A percentile compares a stretch with the other conserved stretches of the same genome.
Conservation (phyloP, 192 early-diverging fungal genomes). For the Linnemannia zychae region DNA sequence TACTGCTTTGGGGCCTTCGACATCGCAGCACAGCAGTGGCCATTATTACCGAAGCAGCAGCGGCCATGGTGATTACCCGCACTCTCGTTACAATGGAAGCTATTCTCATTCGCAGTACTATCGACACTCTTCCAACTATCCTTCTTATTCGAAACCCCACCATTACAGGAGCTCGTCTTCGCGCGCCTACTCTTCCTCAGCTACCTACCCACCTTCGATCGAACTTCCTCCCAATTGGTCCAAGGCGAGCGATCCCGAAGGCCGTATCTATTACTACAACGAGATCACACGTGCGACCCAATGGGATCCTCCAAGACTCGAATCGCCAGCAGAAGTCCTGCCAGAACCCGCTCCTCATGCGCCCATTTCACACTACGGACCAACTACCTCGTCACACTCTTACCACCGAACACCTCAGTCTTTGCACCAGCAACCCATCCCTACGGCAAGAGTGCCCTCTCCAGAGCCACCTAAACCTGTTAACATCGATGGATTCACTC, state of each 20-base stretch:
- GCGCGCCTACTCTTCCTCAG: constrained; percentile 4
- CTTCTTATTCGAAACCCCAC: constrained; percentile 30
- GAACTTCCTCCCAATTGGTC: constrained; percentile 67
- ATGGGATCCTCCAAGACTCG: constrained; percentile 63
- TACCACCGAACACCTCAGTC: constrained; percentile 32
- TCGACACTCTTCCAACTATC: constrained; percentile 33
- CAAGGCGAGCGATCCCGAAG: constrained; percentile 58
- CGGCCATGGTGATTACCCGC: constrained; percentile 28
- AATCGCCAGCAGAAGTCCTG: constrained; percentile 14
- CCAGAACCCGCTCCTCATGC: constrained; percentile 10
- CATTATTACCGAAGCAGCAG: constrained; percentile 18
- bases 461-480: constrained; percentile 53
- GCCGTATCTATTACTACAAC: constrained; percentile 68
- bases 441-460: constrained; percentile 11
- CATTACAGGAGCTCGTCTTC: constrained; percentile 29
- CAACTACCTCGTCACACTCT: constrained; percentile 31
- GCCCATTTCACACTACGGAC: constrained; percentile 16
- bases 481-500: constrained; percentile 53
- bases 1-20: neutral
- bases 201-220: constrained; percentile 16
- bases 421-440: constrained; percentile 27
- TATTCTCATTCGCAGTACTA: constrained; percentile 35
- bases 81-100: constrained; percentile 33
- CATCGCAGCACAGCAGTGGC: constrained; percentile 1
- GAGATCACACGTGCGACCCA: constrained; percentile 65